A percentile compares a stretch with the other conserved stretches of the same genome.
phyloP scores from a whole-genome alignment of 2,329 filamentous ascomycete genomes.

The Gnomoniopsis smithogilvyi region DNA sequence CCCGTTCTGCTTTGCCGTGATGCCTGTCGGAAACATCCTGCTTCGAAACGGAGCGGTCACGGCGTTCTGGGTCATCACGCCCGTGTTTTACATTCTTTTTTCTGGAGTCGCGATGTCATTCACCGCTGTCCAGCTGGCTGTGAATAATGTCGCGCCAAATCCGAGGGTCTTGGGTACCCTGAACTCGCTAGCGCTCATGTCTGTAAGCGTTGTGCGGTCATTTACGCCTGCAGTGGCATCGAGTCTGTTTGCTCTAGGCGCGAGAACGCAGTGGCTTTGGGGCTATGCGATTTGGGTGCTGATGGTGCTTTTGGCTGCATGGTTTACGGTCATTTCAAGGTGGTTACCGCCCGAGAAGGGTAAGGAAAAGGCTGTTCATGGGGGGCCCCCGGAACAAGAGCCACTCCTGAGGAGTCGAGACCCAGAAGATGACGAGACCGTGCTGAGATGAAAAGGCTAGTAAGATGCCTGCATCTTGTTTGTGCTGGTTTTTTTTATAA shows the following conservation, averaged over 20 bases:
- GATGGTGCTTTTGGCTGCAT: constrained; percentile 37
- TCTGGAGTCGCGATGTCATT: constrained; percentile 66
- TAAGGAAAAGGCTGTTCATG: constrained; percentile 4
- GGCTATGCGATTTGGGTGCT: constrained; percentile 68
- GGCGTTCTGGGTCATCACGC: constrained; percentile 55
- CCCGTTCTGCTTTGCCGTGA: constrained; percentile 59
- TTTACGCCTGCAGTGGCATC: constrained; percentile 65
- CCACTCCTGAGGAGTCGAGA: background rate
- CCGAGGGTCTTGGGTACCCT: constrained; percentile 64
- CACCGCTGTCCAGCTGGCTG: constrained; percentile 66
- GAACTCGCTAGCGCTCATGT: constrained; percentile 65
- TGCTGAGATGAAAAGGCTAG: too few species aligned
- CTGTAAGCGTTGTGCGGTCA: constrained; percentile 59
- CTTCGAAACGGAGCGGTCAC: constrained; percentile 41
- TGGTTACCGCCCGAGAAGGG: constrained; percentile 34
- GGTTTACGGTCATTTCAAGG: constrained; percentile 29
- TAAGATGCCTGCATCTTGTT: too few species aligned
- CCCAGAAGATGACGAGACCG: background rate
- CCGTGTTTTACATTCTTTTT: constrained; percentile 48
- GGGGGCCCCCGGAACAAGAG: background rate
- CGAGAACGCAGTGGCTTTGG: constrained; percentile 55
- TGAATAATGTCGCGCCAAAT: constrained; percentile 71
- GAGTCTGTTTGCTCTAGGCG: constrained; percentile 65
- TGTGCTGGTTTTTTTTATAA: too few species aligned
- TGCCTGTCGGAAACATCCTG: constrained; percentile 54